Base-by-base conservation (phyloP, 768 basidiomycete genomes). In the Boletus reticuloceps region DNA sequence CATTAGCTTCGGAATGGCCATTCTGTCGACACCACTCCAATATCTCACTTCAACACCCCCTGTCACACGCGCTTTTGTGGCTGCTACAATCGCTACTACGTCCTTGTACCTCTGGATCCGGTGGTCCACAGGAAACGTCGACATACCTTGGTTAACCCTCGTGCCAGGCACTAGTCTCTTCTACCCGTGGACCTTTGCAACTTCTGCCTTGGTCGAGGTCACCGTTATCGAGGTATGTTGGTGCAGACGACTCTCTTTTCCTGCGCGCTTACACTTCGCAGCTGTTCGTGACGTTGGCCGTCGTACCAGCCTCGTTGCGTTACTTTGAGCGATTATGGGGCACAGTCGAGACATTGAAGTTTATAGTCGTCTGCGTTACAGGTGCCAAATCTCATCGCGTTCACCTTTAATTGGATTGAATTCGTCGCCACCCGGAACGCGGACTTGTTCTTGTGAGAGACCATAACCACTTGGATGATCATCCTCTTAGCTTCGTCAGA, bases 321-420 rank as follows among this genome's bases (percentile, higher is more conserved):
- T 98, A 98, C 70, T 77, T 99, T 50, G 97, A 99, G 70, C 81
- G 95, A 29, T 75, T 99, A 52, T 99, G 97, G 97, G 96, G 97
- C 39, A 80, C 86, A 42, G 64, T 86, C 19, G 94, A 98, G 70
- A 87, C 85, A 3, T 63, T 88, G 60, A 92, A 94, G 71, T 97
- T 99, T 72, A 88, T 91, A 53, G 76, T 82, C 20, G 85, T 89
- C 42, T 86, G 85, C 45, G 79, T 94, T 54, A 84, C 85, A 27
- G n/a, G 80, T 82, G 13, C 89, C 91, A 19, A 99, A 99, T 69
- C 73, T 94, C 63, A 95, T 98, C 65, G 88, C 91, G 0, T 84
- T 94, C 61, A 86, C 80, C 11, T 82, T 97, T 61, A 94, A 88
- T 69, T 93, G 94, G 89, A 80, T 98, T 48, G 90, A 96, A 69